Base-by-base conservation (phyloP, 169 alveolate species). In the Plasmodium blacklocki region DNA sequence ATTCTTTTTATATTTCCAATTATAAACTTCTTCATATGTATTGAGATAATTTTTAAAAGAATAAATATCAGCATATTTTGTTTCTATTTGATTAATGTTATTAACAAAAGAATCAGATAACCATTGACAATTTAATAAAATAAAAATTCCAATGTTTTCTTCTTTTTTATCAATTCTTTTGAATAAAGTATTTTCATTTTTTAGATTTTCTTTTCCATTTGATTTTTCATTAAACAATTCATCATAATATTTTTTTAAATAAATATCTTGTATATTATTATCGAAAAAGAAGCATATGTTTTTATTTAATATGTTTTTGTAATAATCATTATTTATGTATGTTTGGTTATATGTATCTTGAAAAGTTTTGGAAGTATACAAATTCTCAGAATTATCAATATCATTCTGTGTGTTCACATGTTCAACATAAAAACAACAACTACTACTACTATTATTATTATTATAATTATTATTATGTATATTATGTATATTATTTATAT, bases 31-130 rank as follows among this genome's bases (percentile, higher is more conserved):
- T 21, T 67, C 86, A 70, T 67, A 74, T 50, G 91, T 71, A 43
- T 70, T 70, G 2, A 15, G 15, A 85, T 70, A 85, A 59, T 70
- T 68, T 56, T 85, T 66, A 85, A 70, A 85, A 3, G 83, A 68
- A 49, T 85, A 85, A 56, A 85, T 70, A 29, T 85, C 74, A 4
- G 86, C 91, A 29, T 85, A 71, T 62, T 85, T 85, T 12, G 66
- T 68, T 59, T 85, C 91, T 2, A 71, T 85, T 29, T 85, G 74
- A 70, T 85, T 21, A 18, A 85, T 59, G 52, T 85, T 68, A 71
- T 85, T 60, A 14, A 85, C 73, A 32, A 71, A 68, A 12, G 91
- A 85, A 73, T 85, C 91, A 58, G 91, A 85, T 26, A 85, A 60
- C 87, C 83, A 70, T 32, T 68, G 74, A 26, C 74, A 70, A 70